Percentiles rank a stretch among this genome's conserved stretches.
phyloP scores from a whole-genome alignment of 202 grass and related monocot species.

The Setaria viridis region DNA sequence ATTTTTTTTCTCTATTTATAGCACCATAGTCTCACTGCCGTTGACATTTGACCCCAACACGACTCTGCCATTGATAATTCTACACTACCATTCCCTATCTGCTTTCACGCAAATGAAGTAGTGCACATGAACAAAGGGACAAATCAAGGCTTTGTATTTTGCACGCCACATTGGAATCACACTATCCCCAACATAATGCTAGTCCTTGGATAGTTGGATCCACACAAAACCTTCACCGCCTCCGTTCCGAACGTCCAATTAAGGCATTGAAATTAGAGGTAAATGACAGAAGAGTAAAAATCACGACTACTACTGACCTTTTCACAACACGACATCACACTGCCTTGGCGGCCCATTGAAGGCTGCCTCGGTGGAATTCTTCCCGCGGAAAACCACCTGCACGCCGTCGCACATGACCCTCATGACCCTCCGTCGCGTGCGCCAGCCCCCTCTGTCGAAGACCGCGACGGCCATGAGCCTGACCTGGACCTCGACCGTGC shows the following conservation, averaged over 20 bases:
- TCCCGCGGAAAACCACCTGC: slow-evolving; percentile 57
- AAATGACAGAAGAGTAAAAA: not conserved
- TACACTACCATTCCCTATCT: too few species aligned
- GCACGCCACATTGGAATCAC: not conserved
- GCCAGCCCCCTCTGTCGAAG: slow-evolving; percentile 78
- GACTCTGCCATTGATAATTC: not conserved
- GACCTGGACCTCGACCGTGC: slow-evolving; percentile 60
- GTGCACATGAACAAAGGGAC: not conserved
- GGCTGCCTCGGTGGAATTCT: slow-evolving; percentile 49
- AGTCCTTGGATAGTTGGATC: not conserved
- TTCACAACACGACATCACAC: slow-evolving; percentile 68
- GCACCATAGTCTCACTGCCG: not conserved
- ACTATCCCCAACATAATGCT: not conserved
- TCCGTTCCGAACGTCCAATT: not conserved
- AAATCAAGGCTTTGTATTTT: too few species aligned
- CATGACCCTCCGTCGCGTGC: slow-evolving; percentile 68
- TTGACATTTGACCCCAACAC: slow-evolving; percentile 18
- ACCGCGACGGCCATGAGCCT: slow-evolving; percentile 63
- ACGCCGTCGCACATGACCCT: slow-evolving; percentile 73
- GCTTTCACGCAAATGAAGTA: too few species aligned
- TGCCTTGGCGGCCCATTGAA: slow-evolving; percentile 48
- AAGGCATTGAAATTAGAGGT: not conserved
- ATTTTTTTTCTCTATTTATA: not conserved
- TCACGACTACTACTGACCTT: slow-evolving; percentile 38
- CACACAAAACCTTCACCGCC: not conserved